Evolutionary conservation across 768 basidiomycete genomes (phyloP).

Genomic region (Fomitopsis pulvina): DNA sequence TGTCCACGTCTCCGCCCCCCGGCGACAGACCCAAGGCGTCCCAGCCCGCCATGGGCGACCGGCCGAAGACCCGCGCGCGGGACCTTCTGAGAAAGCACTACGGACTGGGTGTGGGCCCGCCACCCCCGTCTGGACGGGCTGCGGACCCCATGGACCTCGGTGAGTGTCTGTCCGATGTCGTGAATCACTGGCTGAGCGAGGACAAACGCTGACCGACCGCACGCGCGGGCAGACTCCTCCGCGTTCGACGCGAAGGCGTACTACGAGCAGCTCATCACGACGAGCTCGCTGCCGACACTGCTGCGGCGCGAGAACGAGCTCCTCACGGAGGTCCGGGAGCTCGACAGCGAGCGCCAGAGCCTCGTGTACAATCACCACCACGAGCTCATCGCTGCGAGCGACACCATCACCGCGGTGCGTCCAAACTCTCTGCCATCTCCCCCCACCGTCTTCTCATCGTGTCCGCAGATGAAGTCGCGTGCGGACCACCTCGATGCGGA

Average conservation of each 20-base stretch:
- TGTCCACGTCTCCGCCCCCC: conserved; percentile 1
- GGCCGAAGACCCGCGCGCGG: conserved; percentile 43
- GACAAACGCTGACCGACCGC: too few relatives aligned
- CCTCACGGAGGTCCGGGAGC: conserved; percentile 78
- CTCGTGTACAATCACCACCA: conserved; percentile 95
- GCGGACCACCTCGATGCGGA: conserved; percentile 83
- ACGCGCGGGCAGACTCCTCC: conserved; percentile 53
- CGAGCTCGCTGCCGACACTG: conserved; percentile 63
- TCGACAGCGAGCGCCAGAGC: conserved; percentile 85
- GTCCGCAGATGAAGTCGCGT: conserved; percentile 71
- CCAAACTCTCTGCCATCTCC: neutral
- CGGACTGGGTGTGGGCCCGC: conserved; percentile 72
- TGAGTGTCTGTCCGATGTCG: conserved; percentile 22
- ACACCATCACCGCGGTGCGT: conserved; percentile 80
- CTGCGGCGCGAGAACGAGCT: conserved; percentile 82
- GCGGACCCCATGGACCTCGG: conserved; percentile 81
- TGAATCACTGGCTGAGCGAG: neutral
- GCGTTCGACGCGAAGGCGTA: conserved; percentile 81
- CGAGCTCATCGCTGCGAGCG: conserved; percentile 88
- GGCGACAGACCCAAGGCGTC: neutral
- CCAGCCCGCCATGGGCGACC: conserved; percentile 4
- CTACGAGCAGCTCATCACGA: conserved; percentile 82
- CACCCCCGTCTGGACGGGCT: conserved; percentile 43
- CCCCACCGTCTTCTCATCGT: neutral
- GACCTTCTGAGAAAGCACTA: conserved; percentile 84